phyloP scores from a whole-genome alignment of 805 yeast species.

The Cyberlindnera galapagoensis region DNA sequence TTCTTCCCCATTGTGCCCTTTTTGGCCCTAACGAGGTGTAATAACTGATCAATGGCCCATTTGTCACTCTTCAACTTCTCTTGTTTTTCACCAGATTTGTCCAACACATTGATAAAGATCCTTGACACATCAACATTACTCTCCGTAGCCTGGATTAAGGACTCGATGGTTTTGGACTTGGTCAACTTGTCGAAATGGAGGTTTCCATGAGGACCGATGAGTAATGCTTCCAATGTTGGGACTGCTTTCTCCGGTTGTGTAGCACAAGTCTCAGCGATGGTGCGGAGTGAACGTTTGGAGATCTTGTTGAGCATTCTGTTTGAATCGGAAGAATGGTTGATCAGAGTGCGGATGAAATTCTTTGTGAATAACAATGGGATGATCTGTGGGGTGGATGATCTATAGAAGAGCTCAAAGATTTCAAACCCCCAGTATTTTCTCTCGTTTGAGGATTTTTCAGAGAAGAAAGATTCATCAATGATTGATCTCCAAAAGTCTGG shows the following conservation, averaged over 20 bases:
- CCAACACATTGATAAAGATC: conserved; percentile 17
- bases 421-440: conserved; percentile 84
- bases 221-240: conserved; percentile 28
- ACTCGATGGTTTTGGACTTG: conserved; percentile 58
- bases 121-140: conserved; percentile 10
- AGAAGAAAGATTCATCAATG: conserved; percentile 75
- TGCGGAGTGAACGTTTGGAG: conserved; percentile 45
- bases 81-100: conserved; percentile 9
- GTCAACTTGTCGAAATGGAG: conserved; percentile 73
- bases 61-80: conserved; percentile 21
- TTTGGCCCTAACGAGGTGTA: conserved; percentile 44
- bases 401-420: conserved; percentile 48
- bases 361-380: conserved; percentile 40
- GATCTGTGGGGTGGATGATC: conserved; percentile 19
- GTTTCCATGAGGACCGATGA: conserved; percentile 44
- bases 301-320: conserved; percentile 63
- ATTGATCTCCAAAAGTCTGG: conserved; percentile 74
- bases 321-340: conserved; percentile 66
- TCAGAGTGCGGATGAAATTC: conserved; percentile 64
- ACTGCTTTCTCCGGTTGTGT: conserved; percentile 30
- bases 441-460: conserved; percentile 73
- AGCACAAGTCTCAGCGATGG: conserved; percentile 34
- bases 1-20: conserved; percentile 24
- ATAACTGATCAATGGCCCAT: conserved; percentile 57
- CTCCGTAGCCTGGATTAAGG: conserved; percentile 6